phyloP scores from a whole-genome alignment of 2,329 filamentous ascomycete genomes.

The Ascosphaera apis region DNA sequence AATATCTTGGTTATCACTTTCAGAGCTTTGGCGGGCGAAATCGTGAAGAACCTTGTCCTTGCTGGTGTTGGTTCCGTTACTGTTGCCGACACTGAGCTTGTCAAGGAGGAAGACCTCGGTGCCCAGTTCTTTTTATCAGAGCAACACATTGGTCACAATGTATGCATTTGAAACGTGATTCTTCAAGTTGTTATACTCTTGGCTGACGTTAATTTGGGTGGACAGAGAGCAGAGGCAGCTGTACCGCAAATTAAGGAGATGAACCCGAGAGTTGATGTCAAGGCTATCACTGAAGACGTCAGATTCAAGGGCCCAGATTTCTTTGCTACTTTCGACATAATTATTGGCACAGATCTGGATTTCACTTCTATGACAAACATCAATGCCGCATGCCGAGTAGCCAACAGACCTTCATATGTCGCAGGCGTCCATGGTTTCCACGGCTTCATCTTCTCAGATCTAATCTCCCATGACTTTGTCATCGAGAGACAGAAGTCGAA shows the following conservation, averaged over 20 bases:
- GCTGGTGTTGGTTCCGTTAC: slow-evolving; percentile 82
- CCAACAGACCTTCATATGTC: slow-evolving; percentile 66
- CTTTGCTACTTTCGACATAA: slow-evolving; percentile 58
- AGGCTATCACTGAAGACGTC: slow-evolving; percentile 45
- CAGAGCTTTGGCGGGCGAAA: slow-evolving; percentile 73
- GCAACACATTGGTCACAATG: slow-evolving; percentile 50
- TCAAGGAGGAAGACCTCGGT: slow-evolving; percentile 60
- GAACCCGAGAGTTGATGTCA: slow-evolving; percentile 67
- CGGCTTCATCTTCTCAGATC: slow-evolving; percentile 83
- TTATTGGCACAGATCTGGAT: slow-evolving; percentile 74
- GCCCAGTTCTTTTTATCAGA: slow-evolving; percentile 65
- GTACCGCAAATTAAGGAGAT: slow-evolving; percentile 56
- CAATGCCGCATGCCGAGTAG: slow-evolving; percentile 66
- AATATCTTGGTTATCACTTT: slow-evolving; percentile 77
- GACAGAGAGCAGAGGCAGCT: slow-evolving; percentile 54
- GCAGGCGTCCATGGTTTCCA: slow-evolving; percentile 74
- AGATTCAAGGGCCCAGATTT: slow-evolving; percentile 46
- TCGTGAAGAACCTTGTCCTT: slow-evolving; percentile 91
- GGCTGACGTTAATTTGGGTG: background rate
- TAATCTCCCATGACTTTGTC: slow-evolving; percentile 74
- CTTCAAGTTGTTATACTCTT: background rate
- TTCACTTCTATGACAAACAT: slow-evolving; percentile 52
- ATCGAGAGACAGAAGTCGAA: slow-evolving; percentile 72
- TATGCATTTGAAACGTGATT: slow-evolving; percentile 11
- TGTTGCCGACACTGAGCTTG: slow-evolving; percentile 53